These are phyloP conservation scores for Rubroboletus pulcherrimus DNA, from an alignment of 768 basidiomycete genomes.

Conservation along the genomic window DNA sequence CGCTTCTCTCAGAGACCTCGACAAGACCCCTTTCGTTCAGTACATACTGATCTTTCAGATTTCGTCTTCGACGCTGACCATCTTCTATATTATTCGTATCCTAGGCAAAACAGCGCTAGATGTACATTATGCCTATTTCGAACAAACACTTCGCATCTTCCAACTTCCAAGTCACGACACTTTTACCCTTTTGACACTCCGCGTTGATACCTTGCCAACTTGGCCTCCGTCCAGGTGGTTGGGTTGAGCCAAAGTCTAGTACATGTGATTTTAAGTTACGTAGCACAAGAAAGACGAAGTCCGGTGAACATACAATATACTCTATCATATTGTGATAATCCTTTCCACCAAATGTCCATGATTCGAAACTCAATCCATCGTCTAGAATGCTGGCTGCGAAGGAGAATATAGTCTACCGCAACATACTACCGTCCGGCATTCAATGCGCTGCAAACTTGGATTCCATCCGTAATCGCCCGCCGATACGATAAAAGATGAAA, in stretches of 20 bases:
- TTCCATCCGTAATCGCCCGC: conserved; percentile 40
- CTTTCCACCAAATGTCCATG: too few relatives aligned
- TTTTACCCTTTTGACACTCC: too few relatives aligned
- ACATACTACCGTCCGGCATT: background rate
- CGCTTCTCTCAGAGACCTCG: background rate
- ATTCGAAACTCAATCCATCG: background rate
- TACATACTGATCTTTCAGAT: background rate
- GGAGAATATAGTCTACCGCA: background rate
- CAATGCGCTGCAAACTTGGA: conserved; percentile 39
- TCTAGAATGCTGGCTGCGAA: too few relatives aligned
- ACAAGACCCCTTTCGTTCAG: background rate
- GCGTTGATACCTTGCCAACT: too few relatives aligned
- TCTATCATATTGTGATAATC: background rate
- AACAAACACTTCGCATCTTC: background rate
- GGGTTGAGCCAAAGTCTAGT: too few relatives aligned
- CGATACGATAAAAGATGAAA: conserved; percentile 47
- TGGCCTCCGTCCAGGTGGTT: too few relatives aligned
- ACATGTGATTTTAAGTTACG: background rate
- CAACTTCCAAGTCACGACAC: background rate
- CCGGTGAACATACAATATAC: too few relatives aligned
- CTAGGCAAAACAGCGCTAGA: conserved; percentile 12
- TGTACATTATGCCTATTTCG: conserved; percentile 22
- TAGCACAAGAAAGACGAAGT: background rate
- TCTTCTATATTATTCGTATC: conserved; percentile 10
- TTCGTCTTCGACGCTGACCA: background rate